These are phyloP conservation scores for Crithidia thermophila DNA, from an alignment of 208 protist genomes.

Conservation along the genomic window DNA sequence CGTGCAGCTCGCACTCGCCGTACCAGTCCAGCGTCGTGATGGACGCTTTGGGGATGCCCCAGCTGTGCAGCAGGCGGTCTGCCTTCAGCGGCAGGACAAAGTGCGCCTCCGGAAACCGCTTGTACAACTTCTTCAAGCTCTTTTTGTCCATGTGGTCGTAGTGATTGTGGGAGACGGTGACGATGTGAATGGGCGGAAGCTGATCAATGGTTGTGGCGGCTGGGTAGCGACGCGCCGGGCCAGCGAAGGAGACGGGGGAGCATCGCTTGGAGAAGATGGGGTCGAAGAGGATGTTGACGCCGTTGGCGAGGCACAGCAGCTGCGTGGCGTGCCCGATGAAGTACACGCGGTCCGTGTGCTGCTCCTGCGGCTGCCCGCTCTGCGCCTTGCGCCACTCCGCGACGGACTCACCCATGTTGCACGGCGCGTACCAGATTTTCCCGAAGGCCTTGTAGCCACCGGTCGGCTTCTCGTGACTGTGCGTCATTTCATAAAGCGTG, in stretches of 20 bases:
- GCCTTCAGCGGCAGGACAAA: slow-evolving; percentile 72
- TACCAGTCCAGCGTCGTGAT: slow-evolving; percentile 59
- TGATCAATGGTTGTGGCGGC: slow-evolving; percentile 42
- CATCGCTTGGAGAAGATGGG: slow-evolving; percentile 74
- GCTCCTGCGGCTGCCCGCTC: not conserved
- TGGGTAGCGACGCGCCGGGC: slow-evolving; percentile 44
- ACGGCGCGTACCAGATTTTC: slow-evolving; percentile 38
- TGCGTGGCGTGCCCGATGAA: slow-evolving; percentile 84
- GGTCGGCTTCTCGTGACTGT: slow-evolving; percentile 31
- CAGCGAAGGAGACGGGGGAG: slow-evolving; percentile 63
- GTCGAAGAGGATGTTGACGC: slow-evolving; percentile 82
- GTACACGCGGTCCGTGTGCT: slow-evolving; percentile 43
- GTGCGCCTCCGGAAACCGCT: slow-evolving; percentile 37
- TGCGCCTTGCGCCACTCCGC: slow-evolving; percentile 24
- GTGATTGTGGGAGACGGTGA: slow-evolving; percentile 88
- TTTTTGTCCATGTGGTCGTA: slow-evolving; percentile 87
- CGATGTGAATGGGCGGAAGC: slow-evolving; percentile 74
- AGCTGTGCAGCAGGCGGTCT: slow-evolving; percentile 39
- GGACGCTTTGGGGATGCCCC: slow-evolving; percentile 39
- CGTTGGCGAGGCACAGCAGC: slow-evolving; percentile 66
- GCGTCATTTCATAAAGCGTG: too few relatives aligned
- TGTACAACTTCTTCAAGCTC: slow-evolving; percentile 34
- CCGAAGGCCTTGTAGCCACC: slow-evolving; percentile 53
- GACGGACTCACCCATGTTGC: slow-evolving; percentile 38
- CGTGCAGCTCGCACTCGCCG: slow-evolving; percentile 42